Evolutionary conservation across 176 grass and related monocot species (phyloP).

Genomic region (Stipa capillata): DNA sequence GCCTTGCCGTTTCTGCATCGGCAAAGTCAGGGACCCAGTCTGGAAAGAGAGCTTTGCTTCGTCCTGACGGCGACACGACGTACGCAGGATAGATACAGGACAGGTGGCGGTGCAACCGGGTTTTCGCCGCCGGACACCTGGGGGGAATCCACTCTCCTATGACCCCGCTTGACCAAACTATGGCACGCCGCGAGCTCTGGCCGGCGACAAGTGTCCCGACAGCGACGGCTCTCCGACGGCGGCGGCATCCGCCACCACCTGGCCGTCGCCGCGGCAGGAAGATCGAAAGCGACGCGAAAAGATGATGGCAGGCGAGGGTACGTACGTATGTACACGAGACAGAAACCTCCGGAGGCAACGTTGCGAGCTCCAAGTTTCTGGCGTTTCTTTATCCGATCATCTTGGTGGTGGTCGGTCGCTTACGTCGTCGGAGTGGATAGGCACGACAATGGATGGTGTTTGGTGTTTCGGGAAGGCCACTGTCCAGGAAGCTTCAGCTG

Average conservation of each 20-base stretch:
- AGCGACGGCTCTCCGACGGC: neutral
- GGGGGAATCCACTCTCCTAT: neutral
- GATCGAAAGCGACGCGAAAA: neutral
- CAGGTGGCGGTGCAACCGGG: neutral
- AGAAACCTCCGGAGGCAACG: neutral
- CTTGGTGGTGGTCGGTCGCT: neutral
- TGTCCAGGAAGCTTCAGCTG: neutral
- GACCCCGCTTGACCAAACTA: neutral
- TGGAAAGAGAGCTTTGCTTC: too few species aligned
- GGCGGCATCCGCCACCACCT: neutral
- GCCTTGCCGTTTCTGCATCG: too few species aligned
- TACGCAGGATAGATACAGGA: neutral
- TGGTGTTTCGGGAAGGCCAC: neutral
- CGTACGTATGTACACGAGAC: neutral
- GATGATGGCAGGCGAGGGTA: too few species aligned
- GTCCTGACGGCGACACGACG: too few species aligned
- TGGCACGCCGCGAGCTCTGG: neutral
- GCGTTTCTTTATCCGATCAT: too few species aligned
- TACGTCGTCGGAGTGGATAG: neutral
- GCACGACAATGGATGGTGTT: neutral
- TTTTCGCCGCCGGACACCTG: neutral
- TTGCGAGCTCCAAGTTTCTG: neutral
- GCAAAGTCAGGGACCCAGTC: too few species aligned
- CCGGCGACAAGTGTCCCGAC: constrained; percentile 14
- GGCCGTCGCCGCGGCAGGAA: neutral